Conservation (phyloP, 1,139 yeast species). For the Pichiaceae sp. region DNA sequence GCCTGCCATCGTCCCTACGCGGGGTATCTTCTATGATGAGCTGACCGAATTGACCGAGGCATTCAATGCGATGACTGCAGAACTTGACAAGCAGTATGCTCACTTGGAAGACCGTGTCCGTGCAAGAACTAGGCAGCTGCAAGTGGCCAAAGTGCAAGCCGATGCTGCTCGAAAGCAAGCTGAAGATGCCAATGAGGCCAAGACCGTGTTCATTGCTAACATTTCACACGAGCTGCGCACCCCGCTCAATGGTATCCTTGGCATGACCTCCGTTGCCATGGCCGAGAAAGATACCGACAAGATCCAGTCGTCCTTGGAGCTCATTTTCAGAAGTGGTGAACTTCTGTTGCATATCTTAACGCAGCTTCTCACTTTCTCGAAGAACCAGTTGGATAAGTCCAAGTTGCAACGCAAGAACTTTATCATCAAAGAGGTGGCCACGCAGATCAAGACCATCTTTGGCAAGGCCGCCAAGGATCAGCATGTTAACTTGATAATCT, state of each 20-base stretch:
- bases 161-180: constrained; percentile 72
- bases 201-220: constrained; percentile 90
- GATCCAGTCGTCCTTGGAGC: constrained; percentile 59
- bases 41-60: constrained; percentile 81
- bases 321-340: constrained; percentile 85
- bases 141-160: constrained; percentile 82
- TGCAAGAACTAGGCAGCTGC: constrained; percentile 79
- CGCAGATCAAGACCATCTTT: constrained; percentile 83
- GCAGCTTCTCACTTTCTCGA: constrained; percentile 81
- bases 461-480: constrained; percentile 77
- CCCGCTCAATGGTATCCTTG: constrained; percentile 90
- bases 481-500: constrained; percentile 53
- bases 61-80: constrained; percentile 86
- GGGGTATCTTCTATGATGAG: constrained; percentile 67
- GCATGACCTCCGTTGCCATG: constrained; percentile 92
- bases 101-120: constrained; percentile 86
- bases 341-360: constrained; percentile 77
- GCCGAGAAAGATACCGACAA: constrained; percentile 65
- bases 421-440: constrained; percentile 56
- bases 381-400: constrained; percentile 82
- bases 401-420: constrained; percentile 76
- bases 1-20: constrained; percentile 18
- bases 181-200: constrained; percentile 90
- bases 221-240: constrained; percentile 93
- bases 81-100: constrained; percentile 72